phyloP scores from a whole-genome alignment of 495 filamentous ascomycete genomes.

The Amorphotheca resinae region DNA sequence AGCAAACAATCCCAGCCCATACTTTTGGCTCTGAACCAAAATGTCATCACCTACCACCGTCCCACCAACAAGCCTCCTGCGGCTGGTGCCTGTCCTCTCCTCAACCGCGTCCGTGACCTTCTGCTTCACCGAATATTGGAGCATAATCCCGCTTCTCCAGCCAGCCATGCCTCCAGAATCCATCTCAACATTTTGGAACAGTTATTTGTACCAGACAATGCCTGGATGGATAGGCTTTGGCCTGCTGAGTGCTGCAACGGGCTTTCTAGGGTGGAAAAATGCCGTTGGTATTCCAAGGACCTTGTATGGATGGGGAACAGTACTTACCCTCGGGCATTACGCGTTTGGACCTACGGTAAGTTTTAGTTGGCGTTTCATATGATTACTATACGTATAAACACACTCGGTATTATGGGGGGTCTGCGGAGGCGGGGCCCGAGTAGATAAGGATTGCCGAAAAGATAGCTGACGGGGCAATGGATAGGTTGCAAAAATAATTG shows the following conservation, averaged over 20 bases:
- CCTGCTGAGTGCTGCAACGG: conserved; percentile 1
- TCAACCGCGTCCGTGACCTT: conserved; percentile 5
- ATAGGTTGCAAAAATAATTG: conserved; percentile 1
- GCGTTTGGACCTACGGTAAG: conserved; percentile 3
- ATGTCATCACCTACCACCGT: too few relatives aligned
- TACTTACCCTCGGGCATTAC: conserved; percentile 7
- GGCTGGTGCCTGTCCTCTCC: conserved; percentile 4
- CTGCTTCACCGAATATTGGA: conserved; percentile 1
- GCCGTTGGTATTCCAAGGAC: background rate
- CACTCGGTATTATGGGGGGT: too few relatives aligned
- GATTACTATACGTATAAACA: too few relatives aligned
- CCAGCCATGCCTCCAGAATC: conserved; percentile 1
- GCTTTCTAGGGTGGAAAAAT: background rate
- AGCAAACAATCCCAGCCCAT: background rate
- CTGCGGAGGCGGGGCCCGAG: background rate
- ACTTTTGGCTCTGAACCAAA: background rate
- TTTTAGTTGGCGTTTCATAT: too few relatives aligned
- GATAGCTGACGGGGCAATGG: background rate
- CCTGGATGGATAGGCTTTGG: conserved; percentile 1
- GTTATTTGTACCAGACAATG: conserved; percentile 1
- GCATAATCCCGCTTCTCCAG: conserved; percentile 2
- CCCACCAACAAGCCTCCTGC: too few relatives aligned
- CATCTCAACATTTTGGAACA: conserved; percentile 5
- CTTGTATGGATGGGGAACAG: conserved; percentile 8
- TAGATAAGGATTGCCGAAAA: background rate